Conservation (phyloP, 2,329 filamentous ascomycete species). For the Microdochium trichocladiopsis region DNA sequence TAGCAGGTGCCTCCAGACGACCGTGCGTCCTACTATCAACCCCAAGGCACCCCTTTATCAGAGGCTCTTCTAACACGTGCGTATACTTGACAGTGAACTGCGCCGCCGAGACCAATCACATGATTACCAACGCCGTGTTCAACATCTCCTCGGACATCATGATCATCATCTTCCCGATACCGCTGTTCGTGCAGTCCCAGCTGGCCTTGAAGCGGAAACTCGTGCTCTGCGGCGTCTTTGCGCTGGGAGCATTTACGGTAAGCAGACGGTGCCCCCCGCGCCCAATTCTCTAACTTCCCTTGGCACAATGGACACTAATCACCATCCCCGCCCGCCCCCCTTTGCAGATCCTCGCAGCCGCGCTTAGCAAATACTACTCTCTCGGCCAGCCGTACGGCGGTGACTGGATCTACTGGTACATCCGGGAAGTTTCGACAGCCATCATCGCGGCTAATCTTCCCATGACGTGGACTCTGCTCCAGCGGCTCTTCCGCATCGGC, state of each 20-base stretch:
- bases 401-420: constrained; percentile 36
- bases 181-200: constrained; percentile 40
- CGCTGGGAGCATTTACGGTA: constrained; percentile 39
- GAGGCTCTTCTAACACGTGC: constrained; percentile 4
- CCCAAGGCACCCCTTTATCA: too few species aligned
- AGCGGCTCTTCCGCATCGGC: constrained; percentile 25
- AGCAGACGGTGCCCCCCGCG: too few species aligned
- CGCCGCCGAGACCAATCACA: constrained; percentile 46
- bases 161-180: constrained; percentile 52
- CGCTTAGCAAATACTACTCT: constrained; percentile 39
- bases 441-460: constrained; percentile 35
- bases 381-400: constrained; percentile 28
- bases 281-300: too few species aligned
- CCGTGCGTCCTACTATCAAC: too few species aligned
- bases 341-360: constrained; percentile 38
- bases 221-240: constrained; percentile 38
- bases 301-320: too few species aligned
- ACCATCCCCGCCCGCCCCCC: too few species aligned
- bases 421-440: constrained; percentile 37
- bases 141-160: constrained; percentile 54
- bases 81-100: constrained; percentile 54
- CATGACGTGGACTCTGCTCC: constrained; percentile 32
- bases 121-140: constrained; percentile 50
- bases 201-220: constrained; percentile 44
- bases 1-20: constrained; percentile 48